Evolutionary conservation across 129 eudicot genomes (phyloP).

Genomic region (Helianthus annuus): HanXRQr2.0-SUNRISE NC_035446.2:171686699-171687198

Average conservation of each 20-base stretch:
- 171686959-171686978: constrained; percentile 57
- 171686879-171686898: constrained; percentile 25
- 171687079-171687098: neutral
- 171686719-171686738: constrained; percentile 4
- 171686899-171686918: constrained; percentile 57
- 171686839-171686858: constrained; percentile 12
- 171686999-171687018: constrained; percentile 69
- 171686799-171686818: constrained; percentile 3
- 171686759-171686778: constrained; percentile 1
- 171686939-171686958: constrained; percentile 32
- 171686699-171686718: neutral
- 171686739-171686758: constrained; percentile 6
- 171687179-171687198: no score
- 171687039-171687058: constrained; percentile 81
- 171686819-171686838: neutral
- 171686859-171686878: constrained; percentile 22
- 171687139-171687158: no score
- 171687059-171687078: constrained; percentile 53
- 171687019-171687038: constrained; percentile 87
- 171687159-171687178: no score
- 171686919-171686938: constrained; percentile 46
- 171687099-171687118: no score
- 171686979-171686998: constrained; percentile 54
- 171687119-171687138: no score
- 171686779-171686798: constrained; percentile 24